These are phyloP conservation scores for Amanita pseudoporphyria DNA, from an alignment of 768 basidiomycete genomes.

Conservation along the genomic window DNA sequence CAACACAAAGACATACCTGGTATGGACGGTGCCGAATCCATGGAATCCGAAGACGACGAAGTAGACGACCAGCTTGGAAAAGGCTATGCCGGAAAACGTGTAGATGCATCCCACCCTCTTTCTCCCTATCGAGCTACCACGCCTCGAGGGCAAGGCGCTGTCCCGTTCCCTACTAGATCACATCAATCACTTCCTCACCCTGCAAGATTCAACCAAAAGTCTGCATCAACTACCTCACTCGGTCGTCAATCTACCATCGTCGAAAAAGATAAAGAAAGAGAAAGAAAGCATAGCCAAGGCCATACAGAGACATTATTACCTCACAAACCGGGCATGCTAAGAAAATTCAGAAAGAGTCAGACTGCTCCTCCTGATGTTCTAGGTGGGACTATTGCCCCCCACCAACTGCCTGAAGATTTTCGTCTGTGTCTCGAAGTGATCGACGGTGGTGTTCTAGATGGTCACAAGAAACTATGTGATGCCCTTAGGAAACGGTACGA, in stretches of 20 bases:
- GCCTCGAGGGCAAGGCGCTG: conserved; percentile 22
- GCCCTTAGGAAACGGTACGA: conserved; percentile 87
- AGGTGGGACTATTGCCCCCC: conserved; percentile 54
- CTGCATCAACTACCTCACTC: conserved; percentile 65
- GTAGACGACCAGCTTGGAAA: conserved; percentile 45
- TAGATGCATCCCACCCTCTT: conserved; percentile 45
- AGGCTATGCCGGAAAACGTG: conserved; percentile 24
- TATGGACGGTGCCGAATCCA: conserved; percentile 57
- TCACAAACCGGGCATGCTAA: conserved; percentile 43
- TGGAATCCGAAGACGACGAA: conserved; percentile 61
- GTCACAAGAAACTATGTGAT: conserved; percentile 79
- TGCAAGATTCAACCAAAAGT: conserved; percentile 40
- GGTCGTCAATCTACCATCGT: conserved; percentile 55
- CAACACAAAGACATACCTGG: conserved; percentile 50
- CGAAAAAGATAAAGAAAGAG: conserved; percentile 38
- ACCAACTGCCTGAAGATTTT: conserved; percentile 81
- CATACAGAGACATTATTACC: conserved; percentile 18
- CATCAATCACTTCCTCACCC: conserved; percentile 70
- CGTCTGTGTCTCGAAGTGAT: conserved; percentile 81
- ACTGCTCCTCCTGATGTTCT: conserved; percentile 37
- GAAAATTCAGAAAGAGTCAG: conserved; percentile 62
- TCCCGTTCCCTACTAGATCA: conserved; percentile 75
- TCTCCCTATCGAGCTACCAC: conserved; percentile 62
- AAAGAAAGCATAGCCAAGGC: conserved; percentile 42
- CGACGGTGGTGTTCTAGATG: conserved; percentile 78